phyloP scores from a whole-genome alignment of 176 grass and related monocot species.

The Rhynchospora pubera region DNA sequence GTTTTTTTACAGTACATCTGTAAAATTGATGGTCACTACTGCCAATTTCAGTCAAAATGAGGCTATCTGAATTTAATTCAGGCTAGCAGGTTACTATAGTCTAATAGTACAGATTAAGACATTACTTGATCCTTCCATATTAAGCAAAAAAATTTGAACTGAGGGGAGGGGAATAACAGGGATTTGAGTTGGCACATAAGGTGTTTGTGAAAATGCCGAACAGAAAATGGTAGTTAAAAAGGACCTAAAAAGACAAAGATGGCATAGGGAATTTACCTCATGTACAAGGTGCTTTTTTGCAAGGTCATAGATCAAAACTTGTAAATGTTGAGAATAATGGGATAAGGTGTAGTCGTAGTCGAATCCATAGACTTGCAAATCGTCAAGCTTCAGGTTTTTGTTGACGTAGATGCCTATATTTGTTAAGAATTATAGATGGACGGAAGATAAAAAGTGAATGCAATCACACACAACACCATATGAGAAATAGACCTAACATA shows the following conservation, averaged over 20 bases:
- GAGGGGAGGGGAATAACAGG: neutral
- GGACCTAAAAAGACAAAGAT: no score
- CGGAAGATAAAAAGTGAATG: neutral
- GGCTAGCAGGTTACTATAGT: neutral
- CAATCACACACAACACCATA: neutral
- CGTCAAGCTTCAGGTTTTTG: constrained; percentile 74
- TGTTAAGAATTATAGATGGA: neutral
- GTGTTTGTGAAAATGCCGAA: neutral
- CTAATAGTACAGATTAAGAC: neutral
- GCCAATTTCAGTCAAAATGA: neutral
- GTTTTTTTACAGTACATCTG: no score
- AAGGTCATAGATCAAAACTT: constrained; percentile 81
- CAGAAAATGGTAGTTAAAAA: neutral
- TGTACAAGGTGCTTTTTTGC: constrained; percentile 87
- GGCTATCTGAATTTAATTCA: neutral
- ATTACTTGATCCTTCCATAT: neutral
- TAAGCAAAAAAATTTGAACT: constrained; percentile 3
- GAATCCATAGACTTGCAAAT: constrained; percentile 90
- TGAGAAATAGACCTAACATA: no score
- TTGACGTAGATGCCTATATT: constrained; percentile 81
- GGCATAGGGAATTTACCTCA: constrained; percentile 83
- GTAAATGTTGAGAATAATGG: constrained; percentile 73
- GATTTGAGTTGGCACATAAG: neutral
- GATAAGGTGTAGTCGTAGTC: constrained; percentile 96
- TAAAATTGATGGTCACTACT: neutral